Evolutionary conservation across 2,329 filamentous ascomycete genomes (phyloP).

Genomic region (Penicillium sp.): DNA sequence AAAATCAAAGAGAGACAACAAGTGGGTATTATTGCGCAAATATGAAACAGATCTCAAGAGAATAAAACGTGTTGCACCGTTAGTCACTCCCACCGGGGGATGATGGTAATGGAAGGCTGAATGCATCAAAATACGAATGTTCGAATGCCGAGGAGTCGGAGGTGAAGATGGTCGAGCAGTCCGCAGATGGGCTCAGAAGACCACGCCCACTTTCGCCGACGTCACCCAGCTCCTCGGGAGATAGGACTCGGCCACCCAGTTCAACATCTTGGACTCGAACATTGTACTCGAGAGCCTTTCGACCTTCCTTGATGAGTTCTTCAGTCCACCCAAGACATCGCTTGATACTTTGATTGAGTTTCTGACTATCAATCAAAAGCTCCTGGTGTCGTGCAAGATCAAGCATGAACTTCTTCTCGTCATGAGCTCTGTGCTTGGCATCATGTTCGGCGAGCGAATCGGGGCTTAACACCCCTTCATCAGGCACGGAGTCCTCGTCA

Average conservation of each 20-base stretch:
- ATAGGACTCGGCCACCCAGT: slow-evolving; percentile 72
- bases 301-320: slow-evolving; percentile 79
- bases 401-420: slow-evolving; percentile 75
- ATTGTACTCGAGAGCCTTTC: slow-evolving; percentile 76
- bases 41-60: slow-evolving; percentile 8
- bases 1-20: slow-evolving; percentile 8
- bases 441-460: slow-evolving; percentile 33
- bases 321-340: slow-evolving; percentile 86
- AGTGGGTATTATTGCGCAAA: slow-evolving; percentile 14
- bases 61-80: slow-evolving; percentile 6
- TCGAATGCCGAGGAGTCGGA: slow-evolving; percentile 5
- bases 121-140: slow-evolving; percentile 6
- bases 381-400: slow-evolving; percentile 87
- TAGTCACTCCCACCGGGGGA: slow-evolving; percentile 20
- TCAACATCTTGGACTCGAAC: slow-evolving; percentile 74
- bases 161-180: slow-evolving; percentile 8
- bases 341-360: slow-evolving; percentile 90
- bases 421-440: slow-evolving; percentile 57
- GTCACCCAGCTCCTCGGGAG: slow-evolving; percentile 56
- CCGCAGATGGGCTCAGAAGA: slow-evolving; percentile 29
- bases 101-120: slow-evolving; percentile 13
- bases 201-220: slow-evolving; percentile 26
- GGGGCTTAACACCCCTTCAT: slow-evolving; percentile 34
- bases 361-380: slow-evolving; percentile 81
- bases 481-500: slow-evolving; percentile 35